Evolutionary conservation across 2,329 filamentous ascomycete genomes (phyloP), one percentile per base, ranked within the genome.

Genomic region (Didymella sp.): DNA sequence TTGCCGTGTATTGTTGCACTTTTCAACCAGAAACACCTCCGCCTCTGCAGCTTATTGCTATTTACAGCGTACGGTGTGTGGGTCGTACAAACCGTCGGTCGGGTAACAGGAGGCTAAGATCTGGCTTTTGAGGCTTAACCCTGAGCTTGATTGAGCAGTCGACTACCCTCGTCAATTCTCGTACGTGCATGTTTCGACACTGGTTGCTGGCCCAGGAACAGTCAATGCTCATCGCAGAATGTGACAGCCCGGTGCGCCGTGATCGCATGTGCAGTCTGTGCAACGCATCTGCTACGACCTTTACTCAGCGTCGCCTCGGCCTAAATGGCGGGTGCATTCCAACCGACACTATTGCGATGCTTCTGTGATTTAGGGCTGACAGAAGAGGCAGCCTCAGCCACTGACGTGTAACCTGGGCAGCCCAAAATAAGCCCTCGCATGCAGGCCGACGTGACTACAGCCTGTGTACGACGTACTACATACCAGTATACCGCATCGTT

Each of bases 381-480:
- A 21, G 9, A 51, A 8, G 13, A 6, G 42, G 24, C 30, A 47
- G 24, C 31, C 17, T 19, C 47, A 57, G 43, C 53, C 54, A 57
- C 48, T 37, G 6, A 47, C 6, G 42, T 51, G 53, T 47, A 47
- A 51, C 42, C 7, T n/a, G 37, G 17, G 19, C 22, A 37, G 24
- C 24, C 47, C 24, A 51, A 56, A 51, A 51, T 56, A 56, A 56
- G 53, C 47, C 30, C 27, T 33, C 47, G 35, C 12, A 51, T 56
- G 47, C 53, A 43, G 13, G 22, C 43, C 24, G 42, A 44, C 25
- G 22, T 31, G 33, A 24, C 21, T 43, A 31, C 24, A n/a, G 43
- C 9, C 37, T 37, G 11, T 48, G 47, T 51, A 44, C 48, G 33
- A 43, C 37, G n/a, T 30, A 38, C 48, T 35, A 25, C 38, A 37